Conservation (phyloP, 2,329 filamentous ascomycete species). For the Akanthomyces muscarius region DNA sequence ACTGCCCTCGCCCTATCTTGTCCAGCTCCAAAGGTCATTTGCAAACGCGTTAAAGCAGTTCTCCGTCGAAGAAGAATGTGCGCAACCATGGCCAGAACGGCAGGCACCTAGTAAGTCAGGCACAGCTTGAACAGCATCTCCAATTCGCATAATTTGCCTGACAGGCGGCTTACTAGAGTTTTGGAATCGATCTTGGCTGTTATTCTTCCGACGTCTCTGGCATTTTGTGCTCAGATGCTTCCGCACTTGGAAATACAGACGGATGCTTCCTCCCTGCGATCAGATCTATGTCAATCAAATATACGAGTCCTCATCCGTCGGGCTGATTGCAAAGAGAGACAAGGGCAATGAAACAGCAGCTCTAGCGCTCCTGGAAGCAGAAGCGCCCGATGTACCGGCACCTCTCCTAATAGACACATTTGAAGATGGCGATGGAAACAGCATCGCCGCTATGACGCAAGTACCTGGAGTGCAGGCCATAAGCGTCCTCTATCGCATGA, state of each 20-base stretch:
- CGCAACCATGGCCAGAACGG: not conserved
- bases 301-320: not conserved
- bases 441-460: not conserved
- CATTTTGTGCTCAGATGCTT: not conserved
- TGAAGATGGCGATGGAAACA: not conserved
- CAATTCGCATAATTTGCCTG: not conserved
- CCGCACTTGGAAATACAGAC: not conserved
- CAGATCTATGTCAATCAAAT: not conserved
- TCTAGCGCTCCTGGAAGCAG: not conserved
- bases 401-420: not conserved
- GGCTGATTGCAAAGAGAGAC: not conserved
- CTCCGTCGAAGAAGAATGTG: not conserved
- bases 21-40: not conserved
- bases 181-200: slow-evolving; percentile 5
- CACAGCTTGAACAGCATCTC: not conserved
- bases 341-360: not conserved
- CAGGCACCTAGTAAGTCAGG: not conserved
- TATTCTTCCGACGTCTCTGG: not conserved
- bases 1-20: not conserved
- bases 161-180: not conserved
- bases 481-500: not conserved
- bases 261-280: not conserved
- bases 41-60: not conserved
- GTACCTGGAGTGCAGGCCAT: not conserved
- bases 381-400: not conserved